These are phyloP conservation scores for Sesbania bispinosa DNA, from an alignment of 306 rosid species.

Conservation along the genomic window DNA sequence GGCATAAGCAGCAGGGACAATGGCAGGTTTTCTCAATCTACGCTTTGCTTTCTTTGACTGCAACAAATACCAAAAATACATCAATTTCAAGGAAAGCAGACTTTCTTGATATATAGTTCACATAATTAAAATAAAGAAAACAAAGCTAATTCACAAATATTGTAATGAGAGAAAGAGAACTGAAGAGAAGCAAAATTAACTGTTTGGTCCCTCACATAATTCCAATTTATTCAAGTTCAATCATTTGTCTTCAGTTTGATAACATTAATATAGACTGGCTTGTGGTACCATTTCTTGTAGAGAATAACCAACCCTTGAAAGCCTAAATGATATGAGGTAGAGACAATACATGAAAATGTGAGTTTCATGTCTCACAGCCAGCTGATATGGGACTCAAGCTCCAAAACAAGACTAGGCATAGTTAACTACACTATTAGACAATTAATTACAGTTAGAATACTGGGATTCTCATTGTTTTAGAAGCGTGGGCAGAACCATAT, in stretches of 20 bases:
- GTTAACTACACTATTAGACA: not conserved
- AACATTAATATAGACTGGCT: not conserved
- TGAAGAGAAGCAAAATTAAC: not conserved
- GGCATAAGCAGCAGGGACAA: slow-evolving; percentile 77
- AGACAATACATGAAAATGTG: not conserved
- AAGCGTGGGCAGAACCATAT: not conserved
- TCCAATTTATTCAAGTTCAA: not conserved
- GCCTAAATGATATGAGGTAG: not conserved
- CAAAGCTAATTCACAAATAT: not conserved
- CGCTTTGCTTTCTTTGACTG: slow-evolving; percentile 93
- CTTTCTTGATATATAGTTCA: slow-evolving; percentile 9
- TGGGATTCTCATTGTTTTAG: not conserved
- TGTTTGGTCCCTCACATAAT: not conserved
- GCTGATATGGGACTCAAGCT: not conserved
- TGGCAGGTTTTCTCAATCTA: slow-evolving; percentile 67
- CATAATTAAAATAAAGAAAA: not conserved
- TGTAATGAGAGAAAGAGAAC: not conserved
- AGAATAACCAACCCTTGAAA: not conserved
- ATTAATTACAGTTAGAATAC: not conserved
- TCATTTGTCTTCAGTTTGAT: not conserved
- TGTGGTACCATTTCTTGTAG: not conserved
- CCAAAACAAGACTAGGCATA: slow-evolving; percentile 2
- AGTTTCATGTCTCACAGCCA: not conserved
- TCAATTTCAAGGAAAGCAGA: slow-evolving; percentile 21
- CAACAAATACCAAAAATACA: slow-evolving; percentile 32